phyloP scores from a whole-genome alignment of 441 rosid genomes.

The Pelargonium cotyledonis region DNA sequence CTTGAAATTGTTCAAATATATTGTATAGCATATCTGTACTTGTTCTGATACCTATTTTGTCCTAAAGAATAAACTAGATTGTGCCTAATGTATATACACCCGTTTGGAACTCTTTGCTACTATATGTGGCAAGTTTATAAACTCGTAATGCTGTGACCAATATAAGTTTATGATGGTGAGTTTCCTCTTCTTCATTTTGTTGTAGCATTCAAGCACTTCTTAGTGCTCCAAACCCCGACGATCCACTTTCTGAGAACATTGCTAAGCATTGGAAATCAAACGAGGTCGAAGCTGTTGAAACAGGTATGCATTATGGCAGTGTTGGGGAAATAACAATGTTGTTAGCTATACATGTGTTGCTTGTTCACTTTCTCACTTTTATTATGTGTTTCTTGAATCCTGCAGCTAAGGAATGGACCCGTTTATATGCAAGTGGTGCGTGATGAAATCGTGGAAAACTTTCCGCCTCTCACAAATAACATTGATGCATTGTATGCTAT shows the following conservation, averaged over 20 bases:
- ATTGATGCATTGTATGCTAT: constrained; percentile 35
- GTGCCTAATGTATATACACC: background rate
- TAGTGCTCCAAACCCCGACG: constrained; percentile 99
- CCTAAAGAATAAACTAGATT: background rate
- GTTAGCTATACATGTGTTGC: too few species aligned
- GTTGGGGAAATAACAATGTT: constrained; percentile 2
- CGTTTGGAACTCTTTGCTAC: background rate
- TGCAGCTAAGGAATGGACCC: constrained; percentile 99
- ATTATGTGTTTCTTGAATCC: constrained; percentile 3
- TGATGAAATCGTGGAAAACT: constrained; percentile 28
- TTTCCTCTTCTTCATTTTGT: constrained; percentile 2
- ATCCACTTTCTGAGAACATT: constrained; percentile 96
- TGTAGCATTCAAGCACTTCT: constrained; percentile 92
- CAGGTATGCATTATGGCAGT: constrained; percentile 42
- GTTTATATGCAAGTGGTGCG: constrained; percentile 87
- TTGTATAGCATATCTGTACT: background rate
- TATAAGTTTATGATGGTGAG: background rate
- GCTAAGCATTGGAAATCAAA: constrained; percentile 99
- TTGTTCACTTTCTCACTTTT: background rate
- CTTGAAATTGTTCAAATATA: background rate
- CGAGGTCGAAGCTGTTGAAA: constrained; percentile 96
- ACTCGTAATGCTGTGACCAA: background rate
- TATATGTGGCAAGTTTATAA: too few species aligned
- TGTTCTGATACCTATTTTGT: background rate
- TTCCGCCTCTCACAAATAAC: constrained; percentile 25